phyloP scores from a whole-genome alignment of 2,329 filamentous ascomycete species.

The Zalaria obscura region DNA sequence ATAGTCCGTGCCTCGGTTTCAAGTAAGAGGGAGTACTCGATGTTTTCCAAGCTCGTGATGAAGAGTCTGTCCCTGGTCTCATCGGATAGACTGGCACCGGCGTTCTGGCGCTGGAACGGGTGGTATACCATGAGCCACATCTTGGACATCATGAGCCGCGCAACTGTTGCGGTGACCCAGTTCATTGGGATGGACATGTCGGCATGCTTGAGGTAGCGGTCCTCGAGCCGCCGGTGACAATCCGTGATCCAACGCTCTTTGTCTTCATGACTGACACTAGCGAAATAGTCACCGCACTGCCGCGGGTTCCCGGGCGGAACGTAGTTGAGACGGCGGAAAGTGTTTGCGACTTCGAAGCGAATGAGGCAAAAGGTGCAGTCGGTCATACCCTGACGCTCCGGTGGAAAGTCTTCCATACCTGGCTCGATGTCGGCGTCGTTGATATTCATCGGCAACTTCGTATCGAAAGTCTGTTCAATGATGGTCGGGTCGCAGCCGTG shows the following conservation, averaged over 20 bases:
- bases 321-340: constrained; percentile 30
- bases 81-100: constrained; percentile 40
- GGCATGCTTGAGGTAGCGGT: constrained; percentile 34
- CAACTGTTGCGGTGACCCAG: constrained; percentile 55
- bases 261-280: constrained; percentile 28
- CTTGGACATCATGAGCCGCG: constrained; percentile 61
- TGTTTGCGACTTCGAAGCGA: constrained; percentile 36
- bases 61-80: constrained; percentile 57
- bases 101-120: constrained; percentile 49
- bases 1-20: constrained; percentile 47
- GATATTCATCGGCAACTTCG: constrained; percentile 42
- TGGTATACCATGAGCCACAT: constrained; percentile 68
- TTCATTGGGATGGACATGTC: constrained; percentile 46
- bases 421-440: constrained; percentile 40
- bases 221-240: constrained; percentile 31
- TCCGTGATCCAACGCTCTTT: constrained; percentile 37
- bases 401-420: constrained; percentile 32
- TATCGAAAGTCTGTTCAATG: constrained; percentile 44
- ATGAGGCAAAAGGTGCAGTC: constrained; percentile 43
- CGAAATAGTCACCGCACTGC: constrained; percentile 27
- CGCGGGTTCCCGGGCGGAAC: constrained; percentile 27
- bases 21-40: constrained; percentile 55
- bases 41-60: constrained; percentile 56
- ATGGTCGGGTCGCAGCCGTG: constrained; percentile 50
- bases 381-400: constrained; percentile 38